These are phyloP conservation scores for Ceratorhiza oryzae-sativae DNA, from an alignment of 1,284 basidiomycete genomes.

Conservation along the genomic window DNA sequence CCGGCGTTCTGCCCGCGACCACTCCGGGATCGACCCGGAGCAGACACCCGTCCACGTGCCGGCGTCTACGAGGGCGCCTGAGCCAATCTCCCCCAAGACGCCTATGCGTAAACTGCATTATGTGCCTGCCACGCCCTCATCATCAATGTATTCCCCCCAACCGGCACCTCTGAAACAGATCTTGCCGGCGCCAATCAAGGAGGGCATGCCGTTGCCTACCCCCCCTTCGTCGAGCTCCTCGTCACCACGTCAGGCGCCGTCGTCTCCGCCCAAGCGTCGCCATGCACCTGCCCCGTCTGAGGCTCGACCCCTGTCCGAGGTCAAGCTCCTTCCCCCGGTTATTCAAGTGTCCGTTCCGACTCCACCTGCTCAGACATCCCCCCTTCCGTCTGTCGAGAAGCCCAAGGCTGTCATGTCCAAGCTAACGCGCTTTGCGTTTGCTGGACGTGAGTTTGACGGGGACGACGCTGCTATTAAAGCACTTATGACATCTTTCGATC, in stretches of 20 bases:
- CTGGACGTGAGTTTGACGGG: slow-evolving; percentile 1
- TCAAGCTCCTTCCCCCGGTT: background rate
- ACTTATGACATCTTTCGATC: background rate
- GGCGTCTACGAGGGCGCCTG: background rate
- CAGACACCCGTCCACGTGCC: background rate
- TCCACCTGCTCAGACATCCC: background rate
- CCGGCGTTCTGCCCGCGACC: background rate
- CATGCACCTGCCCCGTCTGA: background rate
- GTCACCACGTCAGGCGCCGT: background rate
- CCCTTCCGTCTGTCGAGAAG: background rate
- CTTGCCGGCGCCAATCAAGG: background rate
- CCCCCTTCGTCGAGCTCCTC: background rate
- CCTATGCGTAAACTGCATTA: slow-evolving; percentile 16
- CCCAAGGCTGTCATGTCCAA: background rate
- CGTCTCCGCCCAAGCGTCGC: slow-evolving; percentile 17
- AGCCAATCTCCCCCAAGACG: slow-evolving; percentile 2
- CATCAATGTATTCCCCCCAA: background rate
- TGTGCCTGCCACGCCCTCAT: slow-evolving; percentile 9
- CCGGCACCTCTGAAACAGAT: background rate
- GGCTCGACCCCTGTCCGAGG: background rate
- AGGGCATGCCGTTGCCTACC: background rate
- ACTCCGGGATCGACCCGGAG: background rate
- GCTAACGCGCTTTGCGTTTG: slow-evolving; percentile 19
- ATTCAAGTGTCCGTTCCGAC: background rate
- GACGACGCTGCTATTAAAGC: slow-evolving; percentile 9